These are phyloP conservation scores for Colletotrichum aenigma DNA, from an alignment of 2,329 filamentous ascomycete species.

Conservation along the genomic window DNA sequence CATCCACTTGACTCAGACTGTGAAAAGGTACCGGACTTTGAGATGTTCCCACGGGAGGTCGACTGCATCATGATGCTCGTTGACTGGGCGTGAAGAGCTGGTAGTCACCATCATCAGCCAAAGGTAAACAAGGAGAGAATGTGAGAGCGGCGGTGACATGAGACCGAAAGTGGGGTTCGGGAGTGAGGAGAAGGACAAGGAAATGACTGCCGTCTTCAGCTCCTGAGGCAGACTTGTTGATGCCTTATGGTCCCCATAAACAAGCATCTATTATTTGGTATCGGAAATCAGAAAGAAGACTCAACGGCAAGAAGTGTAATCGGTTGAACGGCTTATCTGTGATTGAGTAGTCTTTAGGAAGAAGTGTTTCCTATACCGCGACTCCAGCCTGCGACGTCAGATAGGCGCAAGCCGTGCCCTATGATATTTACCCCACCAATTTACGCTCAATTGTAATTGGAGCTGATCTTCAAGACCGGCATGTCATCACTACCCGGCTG, in stretches of 20 bases:
- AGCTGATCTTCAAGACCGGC: background rate
- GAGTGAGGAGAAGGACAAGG: background rate
- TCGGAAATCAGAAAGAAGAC: background rate
- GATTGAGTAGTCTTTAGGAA: background rate
- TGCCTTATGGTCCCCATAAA: background rate
- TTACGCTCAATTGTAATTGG: background rate
- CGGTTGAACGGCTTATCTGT: background rate
- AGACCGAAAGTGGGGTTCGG: background rate
- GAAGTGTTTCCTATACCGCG: background rate
- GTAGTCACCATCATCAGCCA: background rate
- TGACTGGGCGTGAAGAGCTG: background rate
- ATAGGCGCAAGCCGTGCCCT: background rate
- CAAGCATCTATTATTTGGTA: background rate
- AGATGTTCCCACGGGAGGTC: background rate
- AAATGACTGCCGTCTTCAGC: background rate
- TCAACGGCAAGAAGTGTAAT: background rate
- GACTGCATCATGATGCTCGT: background rate
- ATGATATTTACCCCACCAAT: background rate
- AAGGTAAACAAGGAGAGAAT: background rate
- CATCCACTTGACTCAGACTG: background rate
- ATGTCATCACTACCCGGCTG: background rate
- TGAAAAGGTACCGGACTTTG: background rate
- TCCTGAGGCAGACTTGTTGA: constrained; percentile 1
- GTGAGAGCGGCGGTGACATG: background rate
- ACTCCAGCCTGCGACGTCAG: background rate